phyloP scores from a whole-genome alignment of 2,329 filamentous ascomycete genomes.

The Cadophora sp. region DNA sequence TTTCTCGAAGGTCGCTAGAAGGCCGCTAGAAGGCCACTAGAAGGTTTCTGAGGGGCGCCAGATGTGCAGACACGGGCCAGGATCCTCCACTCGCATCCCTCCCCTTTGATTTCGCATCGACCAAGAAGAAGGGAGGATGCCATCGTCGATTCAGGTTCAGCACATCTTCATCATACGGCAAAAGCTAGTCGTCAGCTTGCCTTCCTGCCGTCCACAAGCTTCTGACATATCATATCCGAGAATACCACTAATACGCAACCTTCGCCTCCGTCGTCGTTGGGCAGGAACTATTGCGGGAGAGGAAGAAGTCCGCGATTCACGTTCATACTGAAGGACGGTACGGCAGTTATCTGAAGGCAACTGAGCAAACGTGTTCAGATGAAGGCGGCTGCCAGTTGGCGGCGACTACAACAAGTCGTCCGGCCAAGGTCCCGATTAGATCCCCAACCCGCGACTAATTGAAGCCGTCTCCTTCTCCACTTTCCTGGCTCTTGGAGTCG shows the following conservation, averaged over 20 bases:
- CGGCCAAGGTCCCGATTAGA: slow-evolving; percentile 9
- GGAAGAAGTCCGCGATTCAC: slow-evolving; percentile 11
- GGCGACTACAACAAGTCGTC: background rate
- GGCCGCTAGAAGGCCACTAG: slow-evolving; percentile 12
- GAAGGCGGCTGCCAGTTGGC: background rate
- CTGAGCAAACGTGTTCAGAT: background rate
- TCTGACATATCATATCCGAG: background rate
- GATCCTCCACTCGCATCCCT: slow-evolving; percentile 3
- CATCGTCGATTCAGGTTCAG: background rate
- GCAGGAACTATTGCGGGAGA: slow-evolving; percentile 4
- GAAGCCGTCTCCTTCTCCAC: slow-evolving; percentile 7
- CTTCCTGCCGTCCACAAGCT: slow-evolving; percentile 5
- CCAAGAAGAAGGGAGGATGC: slow-evolving; percentile 3
- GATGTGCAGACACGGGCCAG: slow-evolving; percentile 1
- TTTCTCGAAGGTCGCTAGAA: slow-evolving; percentile 22
- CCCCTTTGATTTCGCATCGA: slow-evolving; percentile 3
- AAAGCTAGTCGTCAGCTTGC: background rate
- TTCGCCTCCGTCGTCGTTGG: background rate
- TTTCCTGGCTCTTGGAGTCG: background rate
- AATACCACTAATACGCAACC: background rate
- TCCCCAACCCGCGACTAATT: background rate
- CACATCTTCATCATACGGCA: background rate
- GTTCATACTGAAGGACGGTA: background rate
- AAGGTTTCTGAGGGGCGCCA: slow-evolving; percentile 13
- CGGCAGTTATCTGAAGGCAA: background rate